A percentile compares a stretch with the other conserved stretches of the same genome.
phyloP scores from a whole-genome alignment of 768 basidiomycete species.

The Tulasnella sp. region DNA sequence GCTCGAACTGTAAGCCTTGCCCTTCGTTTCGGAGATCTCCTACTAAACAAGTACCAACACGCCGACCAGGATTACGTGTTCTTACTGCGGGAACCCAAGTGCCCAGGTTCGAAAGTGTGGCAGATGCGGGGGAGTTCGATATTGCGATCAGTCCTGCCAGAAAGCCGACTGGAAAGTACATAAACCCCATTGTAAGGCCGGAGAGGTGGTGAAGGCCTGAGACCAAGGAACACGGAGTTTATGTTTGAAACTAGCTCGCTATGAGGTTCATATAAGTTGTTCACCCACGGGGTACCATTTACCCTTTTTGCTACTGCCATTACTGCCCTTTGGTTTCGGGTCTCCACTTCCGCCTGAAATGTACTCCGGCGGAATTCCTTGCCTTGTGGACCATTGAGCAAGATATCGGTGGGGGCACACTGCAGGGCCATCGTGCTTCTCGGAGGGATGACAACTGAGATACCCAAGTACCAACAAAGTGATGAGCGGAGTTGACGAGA shows the following conservation, averaged over 20 bases:
- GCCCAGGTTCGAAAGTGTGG: conserved; percentile 24
- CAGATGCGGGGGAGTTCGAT: conserved; percentile 19
- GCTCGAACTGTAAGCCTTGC: conserved; percentile 5
- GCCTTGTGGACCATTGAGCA: too few relatives aligned
- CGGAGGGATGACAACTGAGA: too few relatives aligned
- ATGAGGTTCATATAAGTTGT: neutral
- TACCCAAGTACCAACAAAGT: too few relatives aligned
- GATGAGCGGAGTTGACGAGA: too few relatives aligned
- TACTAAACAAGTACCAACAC: neutral
- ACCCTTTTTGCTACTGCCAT: too few relatives aligned
- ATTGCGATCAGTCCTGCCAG: conserved; percentile 24
- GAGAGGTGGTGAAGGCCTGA: neutral
- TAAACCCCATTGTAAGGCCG: conserved; percentile 14
- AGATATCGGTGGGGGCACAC: too few relatives aligned
- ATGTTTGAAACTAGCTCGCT: neutral
- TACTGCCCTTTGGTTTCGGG: too few relatives aligned
- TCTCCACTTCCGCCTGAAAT: too few relatives aligned
- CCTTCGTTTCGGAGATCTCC: neutral
- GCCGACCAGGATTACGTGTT: conserved; percentile 19
- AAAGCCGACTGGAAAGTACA: conserved; percentile 21
- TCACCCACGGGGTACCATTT: too few relatives aligned
- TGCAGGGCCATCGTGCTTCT: too few relatives aligned
- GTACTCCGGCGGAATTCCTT: too few relatives aligned
- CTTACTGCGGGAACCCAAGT: conserved; percentile 23
- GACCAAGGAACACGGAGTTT: neutral